Base-by-base conservation (phyloP, 768 basidiomycete species). In the Hebeloma cylindrosporum region DNA sequence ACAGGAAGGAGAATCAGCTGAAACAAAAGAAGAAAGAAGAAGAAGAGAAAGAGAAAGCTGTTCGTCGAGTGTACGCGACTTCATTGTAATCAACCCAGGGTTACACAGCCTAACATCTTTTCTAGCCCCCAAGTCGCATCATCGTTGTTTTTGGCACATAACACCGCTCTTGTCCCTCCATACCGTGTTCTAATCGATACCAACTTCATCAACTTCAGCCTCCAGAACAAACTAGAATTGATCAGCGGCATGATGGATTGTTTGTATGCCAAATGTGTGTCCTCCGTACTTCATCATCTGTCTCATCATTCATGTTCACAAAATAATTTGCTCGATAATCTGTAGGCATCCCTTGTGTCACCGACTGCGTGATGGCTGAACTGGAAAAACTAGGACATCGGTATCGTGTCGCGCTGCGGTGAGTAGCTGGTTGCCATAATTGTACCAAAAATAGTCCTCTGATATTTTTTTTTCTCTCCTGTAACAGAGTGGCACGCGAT, bases 211-310 rank as follows among this genome's bases (percentile, higher is more conserved):
- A 98, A 98, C 63, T 95, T 98, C 64, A 91, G 87, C 54, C 76
- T 99, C 37, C 96, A 99, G 71, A 99, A 98, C 67, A 96, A 97
- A 65, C 71, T 99, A 53, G 96, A 99, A 64, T 77, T 98, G 43
- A 75, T 97, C 16, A 83, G 85, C 58, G 93, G 90, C n/a, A 97
- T 99, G 96, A 98, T 99, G 96, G 96, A 99, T 60, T 95, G 93
- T 59, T 73, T 98, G 11, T 96, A 91, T 66, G 96, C 96, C 9
- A 98, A 99, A 72, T 97, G 95, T 95, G 54, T 32, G 65, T 33
- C n/a, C n/a, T n/a, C n/a, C n/a, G n/a, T 8, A 30, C 18, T 18
- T 11, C 26, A 16, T 31, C 8, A 25, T 41, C 23, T 42, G 26
- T 2, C 28, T 34, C 32, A 16, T n/a, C 7, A 23, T 29, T 17